These are phyloP conservation scores for Tausonia pullulans DNA, from an alignment of 1,284 basidiomycete species.

Conservation along the genomic window DNA sequence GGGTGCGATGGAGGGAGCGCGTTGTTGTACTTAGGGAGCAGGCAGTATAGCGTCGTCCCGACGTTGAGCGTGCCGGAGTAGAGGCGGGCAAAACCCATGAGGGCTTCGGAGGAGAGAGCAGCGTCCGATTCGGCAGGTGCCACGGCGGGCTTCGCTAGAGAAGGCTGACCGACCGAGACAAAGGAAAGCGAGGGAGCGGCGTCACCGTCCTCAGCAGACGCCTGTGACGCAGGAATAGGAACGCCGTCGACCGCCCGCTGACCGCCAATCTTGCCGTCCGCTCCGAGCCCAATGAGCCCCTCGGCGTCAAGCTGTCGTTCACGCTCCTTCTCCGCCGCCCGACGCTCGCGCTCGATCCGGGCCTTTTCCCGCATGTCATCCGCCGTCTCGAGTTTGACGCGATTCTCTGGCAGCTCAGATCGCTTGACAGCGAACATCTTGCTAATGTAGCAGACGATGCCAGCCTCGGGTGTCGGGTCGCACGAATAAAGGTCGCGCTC, in stretches of 20 bases:
- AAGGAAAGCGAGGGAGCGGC: background rate
- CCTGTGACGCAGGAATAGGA: background rate
- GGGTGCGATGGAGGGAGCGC: constrained; percentile 54
- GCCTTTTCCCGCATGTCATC: constrained; percentile 75
- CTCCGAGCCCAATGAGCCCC: constrained; percentile 9
- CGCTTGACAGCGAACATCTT: constrained; percentile 92
- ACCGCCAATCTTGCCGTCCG: constrained; percentile 6
- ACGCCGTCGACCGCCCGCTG: background rate
- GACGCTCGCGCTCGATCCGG: constrained; percentile 49
- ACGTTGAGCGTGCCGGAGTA: constrained; percentile 75
- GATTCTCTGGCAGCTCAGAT: constrained; percentile 75
- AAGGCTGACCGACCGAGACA: constrained; percentile 10
- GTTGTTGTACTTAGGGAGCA: constrained; percentile 84
- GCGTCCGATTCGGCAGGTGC: background rate
- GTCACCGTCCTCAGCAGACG: background rate
- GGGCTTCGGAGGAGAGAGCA: constrained; percentile 41
- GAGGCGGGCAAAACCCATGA: constrained; percentile 85
- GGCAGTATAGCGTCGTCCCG: constrained; percentile 55
- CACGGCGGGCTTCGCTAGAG: constrained; percentile 9
- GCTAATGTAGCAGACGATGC: constrained; percentile 79
- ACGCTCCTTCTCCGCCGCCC: constrained; percentile 28
- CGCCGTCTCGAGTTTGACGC: constrained; percentile 61
- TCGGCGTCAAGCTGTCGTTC: constrained; percentile 19
- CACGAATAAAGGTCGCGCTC: constrained; percentile 74
- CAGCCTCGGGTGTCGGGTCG: constrained; percentile 47